Percentiles rank a stretch among this genome's conserved stretches.
phyloP scores from a whole-genome alignment of 495 filamentous ascomycete genomes.

The Neurospora tetrasperma region DNA sequence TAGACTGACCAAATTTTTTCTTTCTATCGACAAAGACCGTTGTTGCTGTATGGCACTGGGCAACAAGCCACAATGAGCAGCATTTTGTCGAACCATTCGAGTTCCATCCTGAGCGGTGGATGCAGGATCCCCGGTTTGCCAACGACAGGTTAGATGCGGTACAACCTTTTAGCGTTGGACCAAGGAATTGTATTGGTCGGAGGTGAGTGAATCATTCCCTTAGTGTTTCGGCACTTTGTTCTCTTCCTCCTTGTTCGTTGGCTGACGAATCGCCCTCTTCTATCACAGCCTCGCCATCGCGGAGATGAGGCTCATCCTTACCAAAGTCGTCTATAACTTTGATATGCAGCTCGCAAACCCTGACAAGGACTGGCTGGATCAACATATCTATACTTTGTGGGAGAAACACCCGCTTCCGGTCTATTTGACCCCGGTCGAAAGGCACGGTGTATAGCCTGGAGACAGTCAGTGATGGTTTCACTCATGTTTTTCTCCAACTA shows the following conservation, averaged over 20 bases:
- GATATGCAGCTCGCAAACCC: constrained; percentile 31
- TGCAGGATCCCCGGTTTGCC: constrained; percentile 28
- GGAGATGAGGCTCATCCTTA: constrained; percentile 40
- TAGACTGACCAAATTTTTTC: neutral
- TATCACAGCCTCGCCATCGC: constrained; percentile 5
- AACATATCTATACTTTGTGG: neutral
- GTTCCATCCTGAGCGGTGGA: constrained; percentile 43
- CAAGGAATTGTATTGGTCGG: constrained; percentile 46
- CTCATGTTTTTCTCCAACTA: neutral
- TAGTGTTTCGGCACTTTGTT: neutral
- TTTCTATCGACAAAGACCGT: constrained; percentile 26
- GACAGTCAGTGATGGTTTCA: neutral
- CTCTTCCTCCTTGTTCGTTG: neutral
- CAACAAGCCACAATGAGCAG: constrained; percentile 28
- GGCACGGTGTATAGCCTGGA: neutral
- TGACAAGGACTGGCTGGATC: constrained; percentile 23
- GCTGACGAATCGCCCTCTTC: neutral
- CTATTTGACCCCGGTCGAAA: neutral
- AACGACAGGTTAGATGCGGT: constrained; percentile 36
- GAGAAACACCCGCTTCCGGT: neutral
- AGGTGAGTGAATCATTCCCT: constrained; percentile 31
- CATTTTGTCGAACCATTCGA: constrained; percentile 36
- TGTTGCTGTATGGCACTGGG: constrained; percentile 39
- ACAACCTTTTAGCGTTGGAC: constrained; percentile 44
- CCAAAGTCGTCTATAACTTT: constrained; percentile 37